These are phyloP conservation scores for Calophaca sinica DNA, from an alignment of 306 rosid species.

Conservation along the genomic window DNA sequence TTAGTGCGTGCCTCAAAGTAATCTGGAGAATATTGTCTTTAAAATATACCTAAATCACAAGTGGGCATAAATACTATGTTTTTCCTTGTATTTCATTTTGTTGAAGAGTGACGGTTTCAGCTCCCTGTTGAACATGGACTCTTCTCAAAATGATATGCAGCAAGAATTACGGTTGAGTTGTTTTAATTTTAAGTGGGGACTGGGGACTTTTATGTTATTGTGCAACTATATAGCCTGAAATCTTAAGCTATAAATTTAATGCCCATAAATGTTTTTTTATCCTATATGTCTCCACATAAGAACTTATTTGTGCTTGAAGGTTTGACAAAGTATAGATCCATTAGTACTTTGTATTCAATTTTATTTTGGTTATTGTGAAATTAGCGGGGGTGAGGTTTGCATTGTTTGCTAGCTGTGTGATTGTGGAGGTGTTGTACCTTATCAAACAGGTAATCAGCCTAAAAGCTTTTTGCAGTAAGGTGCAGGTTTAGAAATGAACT, in stretches of 20 bases:
- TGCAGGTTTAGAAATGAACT: slow-evolving; percentile 5
- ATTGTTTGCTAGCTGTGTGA: background rate
- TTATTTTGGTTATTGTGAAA: slow-evolving; percentile 17
- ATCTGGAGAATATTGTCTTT: background rate
- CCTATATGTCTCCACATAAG: background rate
- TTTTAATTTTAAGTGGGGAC: background rate
- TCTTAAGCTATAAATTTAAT: background rate
- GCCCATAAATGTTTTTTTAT: slow-evolving; percentile 7
- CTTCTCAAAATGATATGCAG: slow-evolving; percentile 3
- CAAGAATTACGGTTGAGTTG: background rate
- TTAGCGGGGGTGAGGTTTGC: slow-evolving; percentile 16
- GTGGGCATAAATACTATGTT: background rate
- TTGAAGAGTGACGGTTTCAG: background rate
- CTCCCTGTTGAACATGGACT: background rate
- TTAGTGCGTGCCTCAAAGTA: background rate
- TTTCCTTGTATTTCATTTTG: slow-evolving; percentile 1
- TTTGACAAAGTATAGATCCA: background rate
- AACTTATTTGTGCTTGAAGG: slow-evolving; percentile 3
- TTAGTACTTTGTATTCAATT: slow-evolving; percentile 1
- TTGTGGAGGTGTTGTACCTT: background rate
- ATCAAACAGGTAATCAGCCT: background rate
- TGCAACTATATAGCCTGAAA: slow-evolving; percentile 10
- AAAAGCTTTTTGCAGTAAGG: background rate
- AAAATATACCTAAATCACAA: slow-evolving; percentile 24
- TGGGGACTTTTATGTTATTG: background rate